A percentile compares a stretch with the other conserved stretches of the same genome.
Conservation (phyloP, 2,329 filamentous ascomycete species). For the Huntiella moniliformis region DNA sequence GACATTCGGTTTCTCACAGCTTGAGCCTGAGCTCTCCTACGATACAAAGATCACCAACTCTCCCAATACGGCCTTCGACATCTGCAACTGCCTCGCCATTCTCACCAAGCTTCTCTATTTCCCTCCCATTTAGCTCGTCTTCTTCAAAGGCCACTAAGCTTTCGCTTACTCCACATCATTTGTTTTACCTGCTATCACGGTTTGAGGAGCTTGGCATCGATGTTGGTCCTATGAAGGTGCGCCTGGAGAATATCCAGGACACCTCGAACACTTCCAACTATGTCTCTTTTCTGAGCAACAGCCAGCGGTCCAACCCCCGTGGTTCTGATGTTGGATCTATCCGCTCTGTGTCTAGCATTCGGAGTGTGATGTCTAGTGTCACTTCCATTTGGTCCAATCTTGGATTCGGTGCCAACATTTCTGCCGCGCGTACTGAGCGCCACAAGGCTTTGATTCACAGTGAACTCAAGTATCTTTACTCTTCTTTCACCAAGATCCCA, state of each 20-base stretch:
- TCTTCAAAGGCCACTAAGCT: constrained; percentile 78
- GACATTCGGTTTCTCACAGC: constrained; percentile 50
- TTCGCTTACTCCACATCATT: constrained; percentile 82
- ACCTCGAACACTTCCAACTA: constrained; percentile 77
- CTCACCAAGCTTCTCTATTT: constrained; percentile 71
- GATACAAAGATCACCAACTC: constrained; percentile 34
- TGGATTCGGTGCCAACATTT: constrained; percentile 61
- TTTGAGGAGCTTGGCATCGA: constrained; percentile 84
- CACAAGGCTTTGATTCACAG: constrained; percentile 70
- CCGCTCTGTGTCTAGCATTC: constrained; percentile 86
- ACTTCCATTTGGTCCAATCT: constrained; percentile 81
- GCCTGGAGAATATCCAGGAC: constrained; percentile 83
- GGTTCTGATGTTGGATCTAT: constrained; percentile 77
- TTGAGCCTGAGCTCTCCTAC: constrained; percentile 32
- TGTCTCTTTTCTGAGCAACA: constrained; percentile 80
- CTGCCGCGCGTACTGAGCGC: constrained; percentile 67
- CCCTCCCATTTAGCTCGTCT: constrained; percentile 69
- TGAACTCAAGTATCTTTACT: constrained; percentile 91
- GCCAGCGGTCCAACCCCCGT: constrained; percentile 60
- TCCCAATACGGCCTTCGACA: constrained; percentile 43
- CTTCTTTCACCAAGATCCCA: constrained; percentile 94
- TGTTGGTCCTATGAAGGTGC: constrained; percentile 90
- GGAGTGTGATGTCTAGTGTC: constrained; percentile 95
- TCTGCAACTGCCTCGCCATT: constrained; percentile 54
- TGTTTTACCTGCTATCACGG: constrained; percentile 87